These are phyloP conservation scores for Fraxinus nigra DNA, from an alignment of 305 asterid genomes.

Conservation along the genomic window DNA sequence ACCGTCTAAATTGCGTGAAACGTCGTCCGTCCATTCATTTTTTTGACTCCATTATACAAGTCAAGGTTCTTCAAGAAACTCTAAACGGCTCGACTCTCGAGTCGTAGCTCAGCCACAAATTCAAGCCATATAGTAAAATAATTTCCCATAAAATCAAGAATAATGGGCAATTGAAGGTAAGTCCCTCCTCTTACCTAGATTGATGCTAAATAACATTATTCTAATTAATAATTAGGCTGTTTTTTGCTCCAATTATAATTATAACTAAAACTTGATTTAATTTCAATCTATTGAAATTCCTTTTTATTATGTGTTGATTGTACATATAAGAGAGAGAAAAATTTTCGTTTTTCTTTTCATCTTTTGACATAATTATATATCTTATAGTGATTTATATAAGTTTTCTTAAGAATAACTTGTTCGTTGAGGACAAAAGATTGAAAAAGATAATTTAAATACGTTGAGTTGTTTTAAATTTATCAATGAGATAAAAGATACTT, in stretches of 20 bases:
- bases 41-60: constrained; percentile 16
- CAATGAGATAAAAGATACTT: not conserved
- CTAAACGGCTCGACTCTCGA: not conserved
- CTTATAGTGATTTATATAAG: too few species aligned
- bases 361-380: too few species aligned
- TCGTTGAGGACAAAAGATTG: too few species aligned
- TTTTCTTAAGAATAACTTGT: too few species aligned
- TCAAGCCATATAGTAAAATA: not conserved
- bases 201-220: too few species aligned
- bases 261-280: too few species aligned
- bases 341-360: too few species aligned
- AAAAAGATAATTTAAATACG: too few species aligned
- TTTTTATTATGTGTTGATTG: too few species aligned
- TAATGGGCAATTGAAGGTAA: not conserved
- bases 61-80: not conserved
- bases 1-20: constrained; percentile 1
- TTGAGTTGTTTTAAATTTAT: not conserved
- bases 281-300: too few species aligned
- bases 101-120: not conserved
- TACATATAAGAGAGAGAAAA: too few species aligned
- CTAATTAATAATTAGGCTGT: not conserved
- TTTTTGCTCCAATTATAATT: too few species aligned
- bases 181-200: not conserved
- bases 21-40: constrained; percentile 13
- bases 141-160: not conserved